These are phyloP conservation scores for Avena insularis DNA, from an alignment of 176 grass and related monocot species.

Conservation along the genomic window DNA sequence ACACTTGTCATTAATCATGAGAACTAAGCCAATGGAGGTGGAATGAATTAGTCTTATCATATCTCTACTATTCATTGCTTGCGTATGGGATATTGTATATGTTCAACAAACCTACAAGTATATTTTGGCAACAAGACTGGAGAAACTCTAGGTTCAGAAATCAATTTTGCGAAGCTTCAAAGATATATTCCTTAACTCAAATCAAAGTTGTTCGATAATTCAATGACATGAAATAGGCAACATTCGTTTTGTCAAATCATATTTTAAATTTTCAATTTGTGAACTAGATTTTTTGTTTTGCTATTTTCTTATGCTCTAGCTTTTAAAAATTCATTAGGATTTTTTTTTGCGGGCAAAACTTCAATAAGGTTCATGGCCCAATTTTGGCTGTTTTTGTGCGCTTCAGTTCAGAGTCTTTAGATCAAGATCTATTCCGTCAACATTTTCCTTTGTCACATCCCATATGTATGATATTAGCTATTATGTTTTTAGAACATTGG, in stretches of 20 bases:
- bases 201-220: background rate
- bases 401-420: background rate
- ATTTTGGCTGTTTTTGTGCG: background rate
- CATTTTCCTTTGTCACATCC: background rate
- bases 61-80: background rate
- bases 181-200: background rate
- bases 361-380: background rate
- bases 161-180: background rate
- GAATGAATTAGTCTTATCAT: background rate
- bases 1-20: background rate
- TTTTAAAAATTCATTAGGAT: background rate
- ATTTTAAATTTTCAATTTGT: background rate
- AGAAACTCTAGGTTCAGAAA: background rate
- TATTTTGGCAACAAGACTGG: background rate
- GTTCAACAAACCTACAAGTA: background rate
- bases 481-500: background rate
- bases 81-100: background rate
- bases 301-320: background rate
- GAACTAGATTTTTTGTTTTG: background rate
- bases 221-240: background rate
- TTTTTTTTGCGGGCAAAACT: background rate
- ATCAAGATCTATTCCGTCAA: background rate
- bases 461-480: background rate
- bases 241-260: background rate
- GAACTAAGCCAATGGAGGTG: background rate